A percentile compares a stretch with the other conserved stretches of the same genome.
These are phyloP conservation scores for Leptodermis oblonga DNA, from an alignment of 257 asterid genomes.

Conservation along the genomic window DNA sequence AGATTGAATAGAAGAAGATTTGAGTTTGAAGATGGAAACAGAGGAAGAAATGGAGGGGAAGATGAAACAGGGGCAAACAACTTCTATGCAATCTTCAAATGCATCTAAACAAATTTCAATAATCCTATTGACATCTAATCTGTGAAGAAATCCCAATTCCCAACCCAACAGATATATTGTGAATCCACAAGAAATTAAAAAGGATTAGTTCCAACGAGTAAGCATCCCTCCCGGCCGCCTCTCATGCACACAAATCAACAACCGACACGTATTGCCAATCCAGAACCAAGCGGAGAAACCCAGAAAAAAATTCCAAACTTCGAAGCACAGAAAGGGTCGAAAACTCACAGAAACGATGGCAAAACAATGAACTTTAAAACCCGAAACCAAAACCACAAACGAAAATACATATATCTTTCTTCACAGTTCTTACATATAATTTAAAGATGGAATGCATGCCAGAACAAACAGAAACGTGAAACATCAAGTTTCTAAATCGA, in stretches of 20 bases:
- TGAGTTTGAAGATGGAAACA: neutral
- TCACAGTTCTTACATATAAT: neutral
- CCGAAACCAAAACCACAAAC: neutral
- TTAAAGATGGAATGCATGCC: neutral
- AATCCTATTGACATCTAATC: neutral
- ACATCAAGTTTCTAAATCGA: neutral
- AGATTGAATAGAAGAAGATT: neutral
- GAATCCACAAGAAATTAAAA: neutral
- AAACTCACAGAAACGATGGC: neutral
- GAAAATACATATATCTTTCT: too few relatives aligned
- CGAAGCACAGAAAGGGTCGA: neutral
- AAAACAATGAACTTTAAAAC: neutral
- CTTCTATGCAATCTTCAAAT: neutral
- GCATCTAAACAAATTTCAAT: slow-evolving; percentile 5
- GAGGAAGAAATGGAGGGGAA: neutral
- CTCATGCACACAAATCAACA: neutral
- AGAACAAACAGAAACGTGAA: neutral
- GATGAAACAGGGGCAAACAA: neutral
- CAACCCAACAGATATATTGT: neutral
- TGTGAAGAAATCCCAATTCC: neutral
- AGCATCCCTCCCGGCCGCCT: neutral
- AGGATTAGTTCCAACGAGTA: neutral
- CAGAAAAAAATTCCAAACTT: neutral
- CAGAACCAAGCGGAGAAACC: neutral
- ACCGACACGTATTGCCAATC: neutral